These are phyloP conservation scores for Musa itinerans DNA, from an alignment of 176 grass and related monocot species.

Conservation along the genomic window DNA sequence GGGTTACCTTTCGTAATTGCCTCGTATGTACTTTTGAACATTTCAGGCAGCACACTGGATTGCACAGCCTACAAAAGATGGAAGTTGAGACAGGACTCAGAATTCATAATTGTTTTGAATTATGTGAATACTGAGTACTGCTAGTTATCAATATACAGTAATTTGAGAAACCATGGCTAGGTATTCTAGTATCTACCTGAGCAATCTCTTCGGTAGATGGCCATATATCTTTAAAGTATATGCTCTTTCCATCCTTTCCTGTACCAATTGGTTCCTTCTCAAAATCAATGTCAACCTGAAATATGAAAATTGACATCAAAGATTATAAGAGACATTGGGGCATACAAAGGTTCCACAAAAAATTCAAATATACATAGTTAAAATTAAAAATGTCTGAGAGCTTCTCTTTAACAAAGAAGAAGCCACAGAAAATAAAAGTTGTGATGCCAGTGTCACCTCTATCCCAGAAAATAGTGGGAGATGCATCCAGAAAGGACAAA, in stretches of 20 bases:
- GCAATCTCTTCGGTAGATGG: conserved; percentile 93
- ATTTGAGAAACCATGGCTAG: neutral
- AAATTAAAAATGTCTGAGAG: neutral
- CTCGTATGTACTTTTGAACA: conserved; percentile 40
- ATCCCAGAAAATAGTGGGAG: too few species aligned
- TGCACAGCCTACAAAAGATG: conserved; percentile 19
- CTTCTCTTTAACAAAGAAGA: neutral
- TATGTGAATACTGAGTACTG: neutral
- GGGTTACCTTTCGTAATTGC: conserved; percentile 43
- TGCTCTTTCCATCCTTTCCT: conserved; percentile 70
- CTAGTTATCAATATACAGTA: neutral
- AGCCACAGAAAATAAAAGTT: too few species aligned
- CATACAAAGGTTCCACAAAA: too few species aligned
- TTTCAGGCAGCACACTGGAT: conserved; percentile 30
- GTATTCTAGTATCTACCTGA: conserved; percentile 31
- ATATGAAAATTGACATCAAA: neutral
- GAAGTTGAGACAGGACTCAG: neutral
- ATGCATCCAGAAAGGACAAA: too few species aligned
- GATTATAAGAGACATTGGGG: neutral
- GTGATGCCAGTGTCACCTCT: too few species aligned
- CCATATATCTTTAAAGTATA: conserved; percentile 96
- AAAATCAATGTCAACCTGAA: conserved; percentile 98
- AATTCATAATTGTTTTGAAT: neutral
- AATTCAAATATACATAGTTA: neutral
- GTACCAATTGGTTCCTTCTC: conserved; percentile 88